Base-by-base conservation (phyloP, 225 moss, liverwort and hornwort genomes). In the Lunularia cruciata region DNA sequence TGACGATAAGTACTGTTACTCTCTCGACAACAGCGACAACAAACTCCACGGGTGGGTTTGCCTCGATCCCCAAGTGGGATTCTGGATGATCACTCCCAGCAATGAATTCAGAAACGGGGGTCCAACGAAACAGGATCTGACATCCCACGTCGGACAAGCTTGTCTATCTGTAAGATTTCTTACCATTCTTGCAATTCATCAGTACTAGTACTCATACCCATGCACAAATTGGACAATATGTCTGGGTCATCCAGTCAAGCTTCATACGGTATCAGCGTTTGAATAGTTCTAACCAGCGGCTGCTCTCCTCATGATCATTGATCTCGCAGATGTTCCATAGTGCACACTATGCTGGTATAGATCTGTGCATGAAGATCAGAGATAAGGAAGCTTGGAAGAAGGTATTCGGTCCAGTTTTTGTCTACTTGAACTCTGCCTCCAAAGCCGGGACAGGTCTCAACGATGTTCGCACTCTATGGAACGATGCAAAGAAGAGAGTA, bases 101-200 rank as follows among this genome's bases (percentile, higher is more conserved):
- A 67, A 79, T 57, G 90, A 90, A 76, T 90, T 86, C 68, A 83
- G 90, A 9, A 90, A 88, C 55, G 90, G 90, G 39, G 90, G 90
- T 69, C 90, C 90, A n/a, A 78, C 61, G 23, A 90, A 90, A 63
- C 88, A 90, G 59, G 81, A 90, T 59, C 61, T 88, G 71, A 86
- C 84, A 6, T 86, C 87, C 14, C 90, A 90, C 74, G 88, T 88
- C 70, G 90, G 90, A 46, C 90, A 88, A 20, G 88, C 90, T 1
- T 86, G 90, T 62, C 73, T 90, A 2, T 62, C 88, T 49, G 90
- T 90, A 57, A 84, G 90, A 63, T 20, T 1, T 19, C 25, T 51
- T 8, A 20, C n/a, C 19, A 2, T 20, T 51, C 9, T 51, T n/a
- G n/a, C n/a, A n/a, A n/a, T n/a, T n/a, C 51, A 2, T 20, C 7